Conservation (phyloP, 331 rosid genomes). For the Spiraea crenata region DNA sequence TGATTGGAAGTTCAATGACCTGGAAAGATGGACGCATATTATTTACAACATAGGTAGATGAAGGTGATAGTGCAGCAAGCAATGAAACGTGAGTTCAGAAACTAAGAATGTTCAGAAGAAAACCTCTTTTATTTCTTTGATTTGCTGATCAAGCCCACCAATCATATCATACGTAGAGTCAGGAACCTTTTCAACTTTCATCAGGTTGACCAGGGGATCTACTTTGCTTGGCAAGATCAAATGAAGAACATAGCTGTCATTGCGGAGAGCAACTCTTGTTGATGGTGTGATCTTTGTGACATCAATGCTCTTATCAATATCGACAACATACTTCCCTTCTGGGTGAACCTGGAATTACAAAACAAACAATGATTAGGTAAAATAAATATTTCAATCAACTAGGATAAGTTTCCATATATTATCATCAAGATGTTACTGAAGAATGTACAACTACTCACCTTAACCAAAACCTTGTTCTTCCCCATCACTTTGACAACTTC, state of each 20-base stretch:
- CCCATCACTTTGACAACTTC: constrained; percentile 99
- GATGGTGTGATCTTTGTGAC: constrained; percentile 96
- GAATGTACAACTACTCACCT: constrained; percentile 45
- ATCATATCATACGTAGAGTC: constrained; percentile 98
- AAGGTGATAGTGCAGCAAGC: neutral
- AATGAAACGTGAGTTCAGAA: constrained; percentile 4
- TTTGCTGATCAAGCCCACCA: constrained; percentile 99
- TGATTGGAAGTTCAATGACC: constrained; percentile 98
- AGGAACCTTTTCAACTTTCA: constrained; percentile 99
- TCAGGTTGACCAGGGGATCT: constrained; percentile 93
- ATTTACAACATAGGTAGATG: constrained; percentile 2
- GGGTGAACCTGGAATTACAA: constrained; percentile 74
- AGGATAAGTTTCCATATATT: neutral
- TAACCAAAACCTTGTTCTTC: constrained; percentile 92
- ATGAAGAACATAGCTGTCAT: constrained; percentile 98
- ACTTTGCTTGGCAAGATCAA: constrained; percentile 96
- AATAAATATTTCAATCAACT: neutral
- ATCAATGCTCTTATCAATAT: constrained; percentile 88
- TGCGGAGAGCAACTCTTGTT: constrained; percentile 95
- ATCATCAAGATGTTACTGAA: neutral
- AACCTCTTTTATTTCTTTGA: constrained; percentile 97
- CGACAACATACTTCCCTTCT: constrained; percentile 96
- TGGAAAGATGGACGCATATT: constrained; percentile 32
- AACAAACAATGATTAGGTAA: constrained; percentile 4
- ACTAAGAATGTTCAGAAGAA: constrained; percentile 4